phyloP scores from a whole-genome alignment of 2,329 filamentous ascomycete genomes.

The Tolypocladium ophioglossoides region DNA sequence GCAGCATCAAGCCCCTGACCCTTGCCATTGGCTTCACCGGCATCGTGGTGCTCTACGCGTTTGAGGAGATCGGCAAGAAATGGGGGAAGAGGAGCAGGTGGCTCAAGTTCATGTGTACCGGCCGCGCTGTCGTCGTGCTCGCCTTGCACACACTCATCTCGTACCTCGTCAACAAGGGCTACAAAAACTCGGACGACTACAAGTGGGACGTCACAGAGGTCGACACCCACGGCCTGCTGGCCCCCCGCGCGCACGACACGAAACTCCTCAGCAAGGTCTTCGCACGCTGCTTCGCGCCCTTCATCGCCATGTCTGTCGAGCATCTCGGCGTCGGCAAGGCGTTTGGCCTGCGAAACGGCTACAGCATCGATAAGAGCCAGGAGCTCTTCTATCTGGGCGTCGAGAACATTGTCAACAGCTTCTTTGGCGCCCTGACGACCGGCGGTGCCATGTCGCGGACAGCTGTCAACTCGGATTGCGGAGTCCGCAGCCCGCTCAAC shows the following conservation, averaged over 20 bases:
- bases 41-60: conserved; percentile 42
- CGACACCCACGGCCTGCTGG: conserved; percentile 40
- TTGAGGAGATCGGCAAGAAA: conserved; percentile 47
- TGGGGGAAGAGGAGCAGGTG: conserved; percentile 48
- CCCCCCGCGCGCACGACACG: conserved; percentile 35
- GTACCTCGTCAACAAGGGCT: conserved; percentile 48
- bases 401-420: conserved; percentile 52
- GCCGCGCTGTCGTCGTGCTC: conserved; percentile 48
- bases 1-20: conserved; percentile 45
- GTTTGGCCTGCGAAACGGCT: conserved; percentile 51
- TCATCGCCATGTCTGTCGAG: conserved; percentile 51
- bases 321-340: conserved; percentile 55
- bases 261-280: conserved; percentile 42
- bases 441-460: conserved; percentile 58
- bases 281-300: conserved; percentile 44
- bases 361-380: conserved; percentile 53
- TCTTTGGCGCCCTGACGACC: conserved; percentile 53
- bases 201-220: conserved; percentile 51
- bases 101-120: conserved; percentile 49
- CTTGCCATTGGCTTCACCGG: conserved; percentile 48
- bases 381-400: conserved; percentile 54
- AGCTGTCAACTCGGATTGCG: conserved; percentile 54
- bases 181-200: conserved; percentile 22
- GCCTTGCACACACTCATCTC: conserved; percentile 53
- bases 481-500: conserved; percentile 50